Evolutionary conservation across 1,284 basidiomycete genomes (phyloP), one percentile per base, ranked within the genome.

Genomic region (Apiotrichum domesticum): DNA sequence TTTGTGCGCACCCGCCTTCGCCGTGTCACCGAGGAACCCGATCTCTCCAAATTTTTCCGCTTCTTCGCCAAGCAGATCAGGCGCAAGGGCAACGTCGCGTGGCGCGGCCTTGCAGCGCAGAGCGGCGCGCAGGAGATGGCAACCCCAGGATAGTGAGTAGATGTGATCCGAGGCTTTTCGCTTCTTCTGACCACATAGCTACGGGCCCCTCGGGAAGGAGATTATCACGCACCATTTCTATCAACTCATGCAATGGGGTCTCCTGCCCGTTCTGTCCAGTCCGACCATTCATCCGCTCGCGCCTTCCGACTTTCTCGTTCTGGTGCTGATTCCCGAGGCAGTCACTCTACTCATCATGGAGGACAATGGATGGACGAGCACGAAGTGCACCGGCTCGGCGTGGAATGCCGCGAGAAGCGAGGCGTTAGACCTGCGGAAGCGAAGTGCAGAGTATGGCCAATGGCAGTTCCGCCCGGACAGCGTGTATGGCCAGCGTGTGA

Each of bases 321-420:
- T 67, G 51, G 66, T 77, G 9, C 63, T 77, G 14, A 66, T 75
- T 0, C 72, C 73, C 44, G 75, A 77, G 59, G 66, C 68, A 0
- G 63, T 66, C 2, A 63, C 67, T 34, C 51, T 66, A 13, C 63
- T 76, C 42, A 72, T 75, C 59, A 69, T 69, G 69, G 45, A 59
- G 6, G 72, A 75, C 62, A 45, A 62, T 7, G 64, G 57, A 9
- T 57, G 58, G 55, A 14, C 11, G n/a, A 34, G 10, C 45, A 45
- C 15, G 21, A 35, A 7, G 52, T 54, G 15, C 43, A 51, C 32
- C 53, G 54, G 54, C 10, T 52, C 51, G 15, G 56, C 47, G 40
- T 63, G 56, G 52, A 48, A 50, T 3, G 51, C 42, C 5, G 59
- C 63, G 9, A 54, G 66, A 4, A 35, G 33, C 7, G 42, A 51